Conservation (phyloP, 2,329 filamentous ascomycete species). For the Epichloe sp. region DNA sequence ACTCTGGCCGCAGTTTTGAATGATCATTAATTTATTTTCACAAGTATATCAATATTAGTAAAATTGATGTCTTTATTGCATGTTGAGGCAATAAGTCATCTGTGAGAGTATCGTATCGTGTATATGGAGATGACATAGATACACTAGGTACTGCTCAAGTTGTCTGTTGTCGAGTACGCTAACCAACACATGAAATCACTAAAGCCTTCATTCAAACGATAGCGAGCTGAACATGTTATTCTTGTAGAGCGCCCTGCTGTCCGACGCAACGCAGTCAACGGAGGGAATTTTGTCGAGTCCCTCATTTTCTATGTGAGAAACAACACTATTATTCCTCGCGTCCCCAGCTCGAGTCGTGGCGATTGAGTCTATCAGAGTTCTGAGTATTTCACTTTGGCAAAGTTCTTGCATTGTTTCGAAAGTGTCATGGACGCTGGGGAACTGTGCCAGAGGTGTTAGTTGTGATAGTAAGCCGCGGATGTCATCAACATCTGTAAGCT, state of each 20-base stretch:
- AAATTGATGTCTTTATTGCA: not conserved
- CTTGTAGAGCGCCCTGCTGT: not conserved
- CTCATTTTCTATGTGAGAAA: not conserved
- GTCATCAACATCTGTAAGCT: not conserved
- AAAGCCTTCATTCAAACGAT: not conserved
- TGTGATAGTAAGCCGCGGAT: constrained; percentile 11
- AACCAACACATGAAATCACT: no score
- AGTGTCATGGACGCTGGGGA: constrained; percentile 10
- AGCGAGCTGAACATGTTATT: not conserved
- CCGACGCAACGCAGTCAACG: not conserved
- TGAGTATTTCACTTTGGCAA: not conserved
- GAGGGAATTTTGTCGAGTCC: not conserved
- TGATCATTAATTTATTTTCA: not conserved
- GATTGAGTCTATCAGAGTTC: not conserved
- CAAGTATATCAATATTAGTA: no score
- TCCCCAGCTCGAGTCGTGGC: not conserved
- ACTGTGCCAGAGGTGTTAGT: constrained; percentile 12
- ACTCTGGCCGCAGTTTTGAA: not conserved
- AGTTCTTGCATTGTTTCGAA: not conserved
- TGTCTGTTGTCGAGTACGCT: not conserved
- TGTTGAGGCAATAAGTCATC: not conserved
- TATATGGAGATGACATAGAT: not conserved
- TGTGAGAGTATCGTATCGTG: not conserved
- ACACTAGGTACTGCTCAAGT: not conserved
- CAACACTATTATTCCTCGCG: not conserved